phyloP scores from a whole-genome alignment of 305 asterid genomes.

The Fraxinus latifolia region DNA sequence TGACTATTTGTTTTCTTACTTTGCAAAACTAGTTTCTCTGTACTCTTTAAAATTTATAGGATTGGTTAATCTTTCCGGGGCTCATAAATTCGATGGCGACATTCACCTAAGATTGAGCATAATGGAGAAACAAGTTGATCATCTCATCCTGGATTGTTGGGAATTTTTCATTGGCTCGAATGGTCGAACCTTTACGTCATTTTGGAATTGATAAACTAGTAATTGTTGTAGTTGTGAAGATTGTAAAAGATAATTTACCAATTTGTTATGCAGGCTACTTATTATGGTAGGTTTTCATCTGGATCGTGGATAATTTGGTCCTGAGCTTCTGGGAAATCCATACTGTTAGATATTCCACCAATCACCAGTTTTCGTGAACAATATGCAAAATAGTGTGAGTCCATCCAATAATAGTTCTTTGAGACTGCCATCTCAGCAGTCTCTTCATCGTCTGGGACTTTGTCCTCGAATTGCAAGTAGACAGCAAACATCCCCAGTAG shows the following conservation, averaged over 20 bases:
- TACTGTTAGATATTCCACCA: slow-evolving; percentile 28
- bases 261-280: slow-evolving; percentile 40
- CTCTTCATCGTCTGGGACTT: slow-evolving; percentile 87
- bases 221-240: slow-evolving; percentile 1
- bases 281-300: slow-evolving; percentile 29
- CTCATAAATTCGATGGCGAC: neutral
- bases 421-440: slow-evolving; percentile 69
- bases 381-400: slow-evolving; percentile 76
- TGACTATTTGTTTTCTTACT: neutral
- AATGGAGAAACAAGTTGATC: neutral
- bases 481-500: slow-evolving; percentile 84
- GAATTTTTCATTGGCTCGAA: neutral
- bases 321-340: slow-evolving; percentile 23
- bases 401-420: slow-evolving; percentile 67
- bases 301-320: slow-evolving; percentile 29
- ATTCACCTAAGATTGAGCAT: neutral
- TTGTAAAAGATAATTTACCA: slow-evolving; percentile 18
- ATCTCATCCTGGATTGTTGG: neutral
- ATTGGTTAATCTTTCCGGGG: neutral
- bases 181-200: neutral
- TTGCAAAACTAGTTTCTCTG: neutral
- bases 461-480: slow-evolving; percentile 78
- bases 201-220: neutral
- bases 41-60: neutral
- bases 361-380: slow-evolving; percentile 24